phyloP scores from a whole-genome alignment of 805 yeast species.

The Candida sakaeoensis region DNA sequence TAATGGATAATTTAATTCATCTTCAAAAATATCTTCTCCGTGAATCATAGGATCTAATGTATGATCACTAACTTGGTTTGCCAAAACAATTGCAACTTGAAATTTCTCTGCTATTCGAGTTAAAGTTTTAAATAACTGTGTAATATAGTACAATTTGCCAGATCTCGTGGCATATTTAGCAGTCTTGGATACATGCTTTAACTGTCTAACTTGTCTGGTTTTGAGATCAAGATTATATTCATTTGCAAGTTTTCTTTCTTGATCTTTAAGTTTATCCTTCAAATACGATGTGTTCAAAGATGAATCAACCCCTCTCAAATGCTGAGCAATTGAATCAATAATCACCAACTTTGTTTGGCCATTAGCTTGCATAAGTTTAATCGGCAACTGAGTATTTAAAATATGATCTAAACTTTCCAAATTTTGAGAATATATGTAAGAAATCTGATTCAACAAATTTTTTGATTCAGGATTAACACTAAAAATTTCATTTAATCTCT shows the following conservation, averaged over 20 bases:
- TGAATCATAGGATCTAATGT: slow-evolving; percentile 18
- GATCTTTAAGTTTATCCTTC: slow-evolving; percentile 19
- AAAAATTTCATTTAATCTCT: slow-evolving; percentile 43
- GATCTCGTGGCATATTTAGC: slow-evolving; percentile 26
- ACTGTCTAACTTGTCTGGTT: slow-evolving; percentile 15
- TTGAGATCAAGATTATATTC: slow-evolving; percentile 14
- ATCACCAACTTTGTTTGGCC: slow-evolving; percentile 52
- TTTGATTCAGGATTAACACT: slow-evolving; percentile 9
- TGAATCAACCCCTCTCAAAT: slow-evolving; percentile 56
- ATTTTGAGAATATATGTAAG: slow-evolving; percentile 59
- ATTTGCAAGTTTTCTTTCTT: slow-evolving; percentile 13
- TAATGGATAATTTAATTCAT: slow-evolving; percentile 26
- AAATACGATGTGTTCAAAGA: slow-evolving; percentile 35
- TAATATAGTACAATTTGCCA: slow-evolving; percentile 40
- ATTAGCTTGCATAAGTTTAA: slow-evolving; percentile 28
- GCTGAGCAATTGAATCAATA: slow-evolving; percentile 83
- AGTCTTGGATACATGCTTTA: slow-evolving; percentile 18
- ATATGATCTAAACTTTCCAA: slow-evolving; percentile 74
- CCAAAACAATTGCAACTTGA: slow-evolving; percentile 60
- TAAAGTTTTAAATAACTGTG: slow-evolving; percentile 45
- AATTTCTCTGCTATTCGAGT: slow-evolving; percentile 44
- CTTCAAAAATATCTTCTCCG: slow-evolving; percentile 15
- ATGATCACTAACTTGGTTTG: slow-evolving; percentile 79
- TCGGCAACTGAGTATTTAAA: slow-evolving; percentile 64
- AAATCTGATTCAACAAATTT: slow-evolving; percentile 34